Evolutionary conservation across 192 early-diverging fungal species (phyloP), one percentile per base, ranked within the genome.

Genomic region (Backusella luteola): DNA sequence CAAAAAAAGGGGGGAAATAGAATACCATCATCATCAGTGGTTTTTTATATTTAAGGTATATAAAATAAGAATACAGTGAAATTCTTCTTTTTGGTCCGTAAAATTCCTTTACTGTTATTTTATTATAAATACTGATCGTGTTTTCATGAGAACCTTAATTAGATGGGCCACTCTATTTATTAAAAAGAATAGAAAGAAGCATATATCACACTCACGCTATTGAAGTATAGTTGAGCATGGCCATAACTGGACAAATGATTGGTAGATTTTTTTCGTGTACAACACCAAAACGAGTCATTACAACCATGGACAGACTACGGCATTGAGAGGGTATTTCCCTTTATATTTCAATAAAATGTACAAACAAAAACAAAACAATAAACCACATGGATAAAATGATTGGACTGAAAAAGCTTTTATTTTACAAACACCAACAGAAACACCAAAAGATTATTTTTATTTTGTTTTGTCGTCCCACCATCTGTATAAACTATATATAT

Each of bases 321-420:
- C 56, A 63, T 63, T 63, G 56, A 63, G 56, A 63, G 56, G 26
- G 56, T 63, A 29, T 29, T 63, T 63, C 56, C 56, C 23, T 63
- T 29, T 63, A 14, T 63, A 23, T 63, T 26, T 14, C 11, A n/a
- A n/a, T 49, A 49, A 49, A 49, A 49, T 49, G 17, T n/a, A 49
- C 46, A 63, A 63, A 63, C 21, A 63, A 63, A 63, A 63, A 63
- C 23, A 63, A 63, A 26, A 63, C 56, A 63, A 23, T 63, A 9
- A 5, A 26, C 21, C 56, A 63, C 56, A 63, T 63, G 56, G 56
- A 9, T 63, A 23, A 29, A 26, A 29, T 63, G 56, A 63, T 63
- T 63, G 56, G 56, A 4, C 26, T 26, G 12, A 29, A 63, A 29
- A 63, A 29, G 12, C 9, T 21, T 23, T 59, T 59, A 2, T 63